phyloP scores from a whole-genome alignment of 2,329 filamentous ascomycete genomes.

The Trichoderma oligosporum region DNA sequence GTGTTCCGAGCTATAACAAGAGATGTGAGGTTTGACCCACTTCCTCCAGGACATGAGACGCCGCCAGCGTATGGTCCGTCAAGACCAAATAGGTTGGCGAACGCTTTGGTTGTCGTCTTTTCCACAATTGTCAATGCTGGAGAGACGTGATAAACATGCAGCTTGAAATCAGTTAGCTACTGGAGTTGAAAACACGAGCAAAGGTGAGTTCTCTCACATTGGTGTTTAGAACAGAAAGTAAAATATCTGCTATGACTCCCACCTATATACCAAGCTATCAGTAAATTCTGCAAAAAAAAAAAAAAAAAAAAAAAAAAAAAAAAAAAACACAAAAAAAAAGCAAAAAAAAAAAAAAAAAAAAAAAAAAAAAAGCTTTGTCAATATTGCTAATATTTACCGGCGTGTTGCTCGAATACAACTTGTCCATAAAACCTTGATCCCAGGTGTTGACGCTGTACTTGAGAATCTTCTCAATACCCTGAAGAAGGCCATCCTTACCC shows the following conservation, averaged over 20 bases:
- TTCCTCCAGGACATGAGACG: slow-evolving; percentile 76
- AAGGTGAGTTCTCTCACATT: slow-evolving; percentile 57
- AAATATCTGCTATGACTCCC: slow-evolving; percentile 77
- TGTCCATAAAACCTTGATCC: slow-evolving; percentile 95
- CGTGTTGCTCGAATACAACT: slow-evolving; percentile 88
- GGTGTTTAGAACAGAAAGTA: slow-evolving; percentile 84
- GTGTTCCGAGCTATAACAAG: slow-evolving; percentile 85
- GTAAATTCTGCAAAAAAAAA: too few relatives aligned
- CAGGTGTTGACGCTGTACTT: slow-evolving; percentile 95
- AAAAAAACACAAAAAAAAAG: too few relatives aligned
- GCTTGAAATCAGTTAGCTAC: slow-evolving; percentile 36
- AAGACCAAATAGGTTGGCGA: slow-evolving; percentile 77
- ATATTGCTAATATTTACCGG: slow-evolving; percentile 48
- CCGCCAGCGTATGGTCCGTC: slow-evolving; percentile 66
- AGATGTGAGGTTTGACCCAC: slow-evolving; percentile 77
- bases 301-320: too few relatives aligned
- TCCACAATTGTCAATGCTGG: slow-evolving; percentile 85
- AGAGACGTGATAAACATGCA: slow-evolving; percentile 92
- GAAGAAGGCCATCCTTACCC: slow-evolving; percentile 70
- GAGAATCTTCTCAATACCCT: slow-evolving; percentile 66
- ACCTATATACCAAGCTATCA: slow-evolving; percentile 50
- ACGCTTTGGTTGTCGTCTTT: slow-evolving; percentile 68
- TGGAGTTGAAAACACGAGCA: neutral
- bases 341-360: too few relatives aligned
- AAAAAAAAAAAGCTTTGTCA: too few relatives aligned